These are phyloP conservation scores for Telfairia occidentalis DNA, from an alignment of 331 rosid species.

Conservation along the genomic window DNA sequence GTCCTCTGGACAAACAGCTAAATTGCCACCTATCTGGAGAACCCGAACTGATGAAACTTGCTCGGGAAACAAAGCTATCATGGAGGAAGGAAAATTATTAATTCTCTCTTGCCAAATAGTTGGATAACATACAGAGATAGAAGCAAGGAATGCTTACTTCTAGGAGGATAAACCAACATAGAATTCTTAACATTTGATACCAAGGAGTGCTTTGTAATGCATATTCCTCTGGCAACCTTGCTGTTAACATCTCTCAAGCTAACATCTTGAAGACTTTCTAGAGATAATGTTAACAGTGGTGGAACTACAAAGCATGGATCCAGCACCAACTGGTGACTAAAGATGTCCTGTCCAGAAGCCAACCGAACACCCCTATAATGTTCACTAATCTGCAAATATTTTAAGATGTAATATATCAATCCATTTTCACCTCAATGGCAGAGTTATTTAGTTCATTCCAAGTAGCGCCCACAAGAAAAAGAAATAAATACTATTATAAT, in stretches of 20 bases:
- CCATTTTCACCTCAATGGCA: slow-evolving; percentile 11
- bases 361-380: slow-evolving; percentile 71
- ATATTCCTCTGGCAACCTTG: slow-evolving; percentile 85
- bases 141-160: slow-evolving; percentile 42
- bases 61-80: slow-evolving; percentile 59
- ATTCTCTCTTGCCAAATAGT: background rate
- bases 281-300: slow-evolving; percentile 25
- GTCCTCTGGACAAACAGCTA: slow-evolving; percentile 73
- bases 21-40: slow-evolving; percentile 67
- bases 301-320: slow-evolving; percentile 55
- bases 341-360: slow-evolving; percentile 76
- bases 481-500: slow-evolving; percentile 10
- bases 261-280: slow-evolving; percentile 31
- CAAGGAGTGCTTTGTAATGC: slow-evolving; percentile 58
- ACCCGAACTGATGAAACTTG: slow-evolving; percentile 62
- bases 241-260: slow-evolving; percentile 34
- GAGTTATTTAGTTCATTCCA: slow-evolving; percentile 12
- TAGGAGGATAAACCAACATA: slow-evolving; percentile 70
- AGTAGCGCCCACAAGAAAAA: slow-evolving; percentile 1
- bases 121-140: slow-evolving; percentile 15
- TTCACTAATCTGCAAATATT: slow-evolving; percentile 45
- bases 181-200: slow-evolving; percentile 48
- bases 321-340: slow-evolving; percentile 57
- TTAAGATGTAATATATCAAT: slow-evolving; percentile 21
- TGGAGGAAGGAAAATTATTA: slow-evolving; percentile 14